Evolutionary conservation across 352 stramenopile genomes (phyloP).

Genomic region (Phytophthora cactorum): DNA sequence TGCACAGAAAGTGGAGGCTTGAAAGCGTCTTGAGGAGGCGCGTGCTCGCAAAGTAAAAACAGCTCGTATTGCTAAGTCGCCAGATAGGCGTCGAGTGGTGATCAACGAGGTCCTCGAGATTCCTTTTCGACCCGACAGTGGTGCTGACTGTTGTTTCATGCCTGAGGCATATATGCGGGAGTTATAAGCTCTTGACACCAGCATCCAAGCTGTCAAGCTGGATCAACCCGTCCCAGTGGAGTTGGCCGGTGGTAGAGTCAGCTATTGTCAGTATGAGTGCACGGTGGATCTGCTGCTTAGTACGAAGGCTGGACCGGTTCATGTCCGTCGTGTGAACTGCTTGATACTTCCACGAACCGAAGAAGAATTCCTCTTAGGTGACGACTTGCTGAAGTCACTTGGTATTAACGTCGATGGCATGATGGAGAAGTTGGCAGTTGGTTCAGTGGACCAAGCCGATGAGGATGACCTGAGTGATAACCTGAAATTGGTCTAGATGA

Average conservation of each 20-base stretch:
- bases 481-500: constrained; percentile 7
- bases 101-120: constrained; percentile 17
- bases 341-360: constrained; percentile 7
- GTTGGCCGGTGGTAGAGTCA: constrained; percentile 4
- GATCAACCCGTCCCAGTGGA: constrained; percentile 5
- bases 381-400: constrained; percentile 13
- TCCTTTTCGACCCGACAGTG: constrained; percentile 3
- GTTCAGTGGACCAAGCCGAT: neutral
- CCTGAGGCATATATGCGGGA: constrained; percentile 5
- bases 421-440: constrained; percentile 9
- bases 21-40: constrained; percentile 4
- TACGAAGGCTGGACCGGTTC: constrained; percentile 17
- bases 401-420: constrained; percentile 14
- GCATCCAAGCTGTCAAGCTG: neutral
- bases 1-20: constrained; percentile 5
- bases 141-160: constrained; percentile 4
- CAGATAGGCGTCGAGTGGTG: constrained; percentile 2
- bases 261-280: constrained; percentile 1
- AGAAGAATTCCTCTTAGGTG: constrained; percentile 12
- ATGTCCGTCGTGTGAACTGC: constrained; percentile 11
- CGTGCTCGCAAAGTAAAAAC: constrained; percentile 9
- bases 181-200: constrained; percentile 2
- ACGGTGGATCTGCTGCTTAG: constrained; percentile 9
- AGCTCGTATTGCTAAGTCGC: neutral
- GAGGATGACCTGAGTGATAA: constrained; percentile 10